phyloP scores from a whole-genome alignment of 2,329 filamentous ascomycete species.

The Colletotrichum zoysiae region DNA sequence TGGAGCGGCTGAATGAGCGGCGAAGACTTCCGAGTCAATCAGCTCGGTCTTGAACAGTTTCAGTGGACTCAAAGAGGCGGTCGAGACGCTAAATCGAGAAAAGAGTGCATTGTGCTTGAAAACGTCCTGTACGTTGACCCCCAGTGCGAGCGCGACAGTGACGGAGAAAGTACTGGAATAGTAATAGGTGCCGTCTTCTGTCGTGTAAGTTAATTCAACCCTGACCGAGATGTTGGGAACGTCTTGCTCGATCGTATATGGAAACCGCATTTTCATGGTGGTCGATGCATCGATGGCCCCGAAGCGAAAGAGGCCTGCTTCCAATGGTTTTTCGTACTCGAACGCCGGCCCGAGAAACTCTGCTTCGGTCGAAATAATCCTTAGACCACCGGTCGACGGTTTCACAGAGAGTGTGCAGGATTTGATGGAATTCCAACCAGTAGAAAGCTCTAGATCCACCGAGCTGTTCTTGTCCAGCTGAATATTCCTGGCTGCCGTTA shows the following conservation, averaged over 20 bases:
- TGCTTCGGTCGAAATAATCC: constrained; percentile 72
- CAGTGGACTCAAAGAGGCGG: constrained; percentile 80
- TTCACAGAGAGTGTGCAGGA: constrained; percentile 72
- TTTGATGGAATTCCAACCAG: constrained; percentile 79
- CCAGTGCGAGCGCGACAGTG: constrained; percentile 82
- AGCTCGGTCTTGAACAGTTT: constrained; percentile 79
- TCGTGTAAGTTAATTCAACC: constrained; percentile 82
- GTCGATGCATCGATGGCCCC: constrained; percentile 59
- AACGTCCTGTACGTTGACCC: constrained; percentile 96
- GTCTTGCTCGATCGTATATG: constrained; percentile 87
- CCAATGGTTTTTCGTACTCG: constrained; percentile 62
- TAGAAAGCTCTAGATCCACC: constrained; percentile 78
- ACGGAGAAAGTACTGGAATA: constrained; percentile 74
- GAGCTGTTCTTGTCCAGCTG: constrained; percentile 84
- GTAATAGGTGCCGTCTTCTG: constrained; percentile 73
- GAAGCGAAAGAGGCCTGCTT: constrained; percentile 67
- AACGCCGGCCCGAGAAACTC: constrained; percentile 59
- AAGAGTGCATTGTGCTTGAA: constrained; percentile 88
- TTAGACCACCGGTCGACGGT: constrained; percentile 74
- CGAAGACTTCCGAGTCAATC: constrained; percentile 76
- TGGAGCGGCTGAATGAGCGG: constrained; percentile 70
- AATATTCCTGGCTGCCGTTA: constrained; percentile 76
- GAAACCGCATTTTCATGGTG: constrained; percentile 73
- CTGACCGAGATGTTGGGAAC: constrained; percentile 78
- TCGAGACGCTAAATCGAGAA: constrained; percentile 91